Percentiles rank a stretch among this genome's conserved stretches.
Evolutionary conservation across 2,329 filamentous ascomycete species (phyloP).

Genomic region (Ascochyta koolunga): DNA sequence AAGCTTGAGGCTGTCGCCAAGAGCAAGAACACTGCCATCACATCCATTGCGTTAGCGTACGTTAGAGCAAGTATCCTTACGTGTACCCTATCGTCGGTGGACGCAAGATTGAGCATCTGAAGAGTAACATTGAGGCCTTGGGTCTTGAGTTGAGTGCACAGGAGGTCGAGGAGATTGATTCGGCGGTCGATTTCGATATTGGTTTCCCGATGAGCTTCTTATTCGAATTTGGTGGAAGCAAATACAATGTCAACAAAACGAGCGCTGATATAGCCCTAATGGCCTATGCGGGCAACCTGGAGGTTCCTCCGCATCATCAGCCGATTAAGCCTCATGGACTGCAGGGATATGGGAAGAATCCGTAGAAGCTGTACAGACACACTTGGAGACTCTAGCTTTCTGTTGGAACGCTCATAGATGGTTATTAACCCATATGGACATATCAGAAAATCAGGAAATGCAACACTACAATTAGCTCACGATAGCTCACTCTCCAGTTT

Average conservation of each 20-base stretch:
- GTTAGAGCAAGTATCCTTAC: conserved; percentile 71
- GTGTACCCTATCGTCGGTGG: conserved; percentile 78
- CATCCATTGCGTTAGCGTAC: conserved; percentile 70
- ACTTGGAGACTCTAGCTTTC: no score
- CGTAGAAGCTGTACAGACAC: background rate
- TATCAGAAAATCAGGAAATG: no score
- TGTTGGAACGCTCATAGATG: no score
- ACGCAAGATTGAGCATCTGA: conserved; percentile 73
- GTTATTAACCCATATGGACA: no score
- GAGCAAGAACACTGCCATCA: conserved; percentile 63
- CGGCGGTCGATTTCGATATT: conserved; percentile 57
- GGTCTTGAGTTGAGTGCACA: conserved; percentile 56
- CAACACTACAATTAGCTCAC: no score
- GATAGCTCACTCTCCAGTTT: no score
- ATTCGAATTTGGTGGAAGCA: conserved; percentile 35
- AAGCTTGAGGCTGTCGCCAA: conserved; percentile 66
- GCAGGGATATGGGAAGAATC: conserved; percentile 21
- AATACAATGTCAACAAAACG: conserved; percentile 39
- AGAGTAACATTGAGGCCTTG: conserved; percentile 66
- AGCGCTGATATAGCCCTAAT: conserved; percentile 37
- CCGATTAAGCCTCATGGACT: conserved; percentile 38
- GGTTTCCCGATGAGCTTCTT: conserved; percentile 61
- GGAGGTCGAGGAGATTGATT: conserved; percentile 63
- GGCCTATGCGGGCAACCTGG: conserved; percentile 35
- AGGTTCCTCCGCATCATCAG: conserved; percentile 30